Percentiles rank a stretch among this genome's conserved stretches.
These are phyloP conservation scores for Paramyrothecium sp. DNA, from an alignment of 2,329 filamentous ascomycete species.

Conservation along the genomic window DNA sequence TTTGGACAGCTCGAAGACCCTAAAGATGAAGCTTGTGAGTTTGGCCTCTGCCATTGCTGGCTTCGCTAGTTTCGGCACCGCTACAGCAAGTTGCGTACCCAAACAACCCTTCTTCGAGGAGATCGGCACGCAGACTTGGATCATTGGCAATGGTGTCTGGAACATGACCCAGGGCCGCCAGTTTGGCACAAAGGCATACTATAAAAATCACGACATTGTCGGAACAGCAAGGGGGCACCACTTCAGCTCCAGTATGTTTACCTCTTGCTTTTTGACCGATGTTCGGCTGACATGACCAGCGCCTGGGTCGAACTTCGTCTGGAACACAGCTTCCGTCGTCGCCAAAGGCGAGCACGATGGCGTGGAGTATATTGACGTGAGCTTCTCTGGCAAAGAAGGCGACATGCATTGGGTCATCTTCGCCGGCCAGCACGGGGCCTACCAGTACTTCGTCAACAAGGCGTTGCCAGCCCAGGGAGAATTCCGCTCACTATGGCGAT, in stretches of 20 bases:
- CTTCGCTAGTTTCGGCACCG: not conserved
- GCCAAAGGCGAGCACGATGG: not conserved
- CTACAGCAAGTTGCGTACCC: not conserved
- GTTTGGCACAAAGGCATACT: not conserved
- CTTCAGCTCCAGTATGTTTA: not conserved
- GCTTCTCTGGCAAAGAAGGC: not conserved
- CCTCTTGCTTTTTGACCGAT: not conserved
- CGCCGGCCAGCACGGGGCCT: not conserved
- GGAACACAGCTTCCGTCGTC: not conserved
- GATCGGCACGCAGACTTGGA: not conserved
- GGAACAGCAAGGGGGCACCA: not conserved
- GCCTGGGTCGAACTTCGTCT: not conserved
- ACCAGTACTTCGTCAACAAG: conserved; percentile 2
- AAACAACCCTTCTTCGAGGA: not conserved
- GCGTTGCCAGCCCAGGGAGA: not conserved
- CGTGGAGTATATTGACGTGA: not conserved
- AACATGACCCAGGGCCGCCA: conserved; percentile 2
- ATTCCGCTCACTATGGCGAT: not conserved
- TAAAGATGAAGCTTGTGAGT: not conserved
- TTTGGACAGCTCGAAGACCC: not conserved
- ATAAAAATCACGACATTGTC: conserved; percentile 1
- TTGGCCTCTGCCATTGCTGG: not conserved
- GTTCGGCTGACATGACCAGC: not conserved
- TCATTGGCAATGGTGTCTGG: conserved; percentile 1
- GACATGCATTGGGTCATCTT: conserved; percentile 3